Percentiles rank a stretch among this genome's conserved stretches.
These are phyloP conservation scores for Russula sp. DNA, from an alignment of 768 basidiomycete genomes.

Conservation along the genomic window DNA sequence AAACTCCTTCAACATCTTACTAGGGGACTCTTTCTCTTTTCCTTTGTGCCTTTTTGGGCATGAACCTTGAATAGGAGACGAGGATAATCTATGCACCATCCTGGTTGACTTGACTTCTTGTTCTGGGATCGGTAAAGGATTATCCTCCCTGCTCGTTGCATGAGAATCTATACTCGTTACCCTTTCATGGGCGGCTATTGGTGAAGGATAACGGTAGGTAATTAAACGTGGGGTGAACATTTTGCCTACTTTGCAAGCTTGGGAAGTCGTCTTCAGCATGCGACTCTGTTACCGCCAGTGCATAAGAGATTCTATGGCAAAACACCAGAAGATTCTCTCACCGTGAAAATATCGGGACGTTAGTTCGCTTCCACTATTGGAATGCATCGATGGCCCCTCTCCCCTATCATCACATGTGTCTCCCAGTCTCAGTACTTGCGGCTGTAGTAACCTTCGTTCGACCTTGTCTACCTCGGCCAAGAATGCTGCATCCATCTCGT, in stretches of 20 bases:
- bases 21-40: constrained; percentile 33
- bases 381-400: neutral
- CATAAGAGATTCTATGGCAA: neutral
- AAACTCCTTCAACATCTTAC: constrained; percentile 25
- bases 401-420: neutral
- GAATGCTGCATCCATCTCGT: constrained; percentile 25
- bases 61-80: neutral
- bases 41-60: constrained; percentile 34
- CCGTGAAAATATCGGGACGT: constrained; percentile 11
- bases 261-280: neutral
- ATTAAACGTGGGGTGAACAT: neutral
- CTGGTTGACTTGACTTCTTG: neutral
- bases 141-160: neutral
- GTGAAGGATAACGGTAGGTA: neutral
- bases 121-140: neutral
- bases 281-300: neutral
- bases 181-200: neutral
- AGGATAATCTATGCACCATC: constrained; percentile 12
- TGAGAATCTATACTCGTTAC: neutral
- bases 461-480: constrained; percentile 11
- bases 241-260: constrained; percentile 3
- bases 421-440: neutral
- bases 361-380: neutral
- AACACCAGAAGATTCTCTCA: neutral
- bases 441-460: constrained; percentile 3